Conservation (phyloP, 257 asterid species). For the Przewalskia tangutica region DNA sequence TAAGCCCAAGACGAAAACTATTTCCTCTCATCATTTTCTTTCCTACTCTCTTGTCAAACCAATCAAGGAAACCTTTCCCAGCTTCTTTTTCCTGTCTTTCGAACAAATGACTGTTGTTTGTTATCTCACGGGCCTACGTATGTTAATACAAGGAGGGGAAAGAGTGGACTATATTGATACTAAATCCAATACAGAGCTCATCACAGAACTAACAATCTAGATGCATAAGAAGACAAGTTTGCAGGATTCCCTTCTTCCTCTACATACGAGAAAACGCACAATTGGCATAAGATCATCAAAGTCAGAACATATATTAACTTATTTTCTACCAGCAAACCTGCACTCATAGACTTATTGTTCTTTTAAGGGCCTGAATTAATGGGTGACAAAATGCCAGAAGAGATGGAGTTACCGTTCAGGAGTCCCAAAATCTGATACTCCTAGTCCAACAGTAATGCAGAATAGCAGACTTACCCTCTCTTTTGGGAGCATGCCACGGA, state of each 20-base stretch:
- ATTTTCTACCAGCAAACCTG: background rate
- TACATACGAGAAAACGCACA: background rate
- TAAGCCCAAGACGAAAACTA: background rate
- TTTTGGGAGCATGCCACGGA: slow-evolving; percentile 97
- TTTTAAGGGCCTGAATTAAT: background rate
- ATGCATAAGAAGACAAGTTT: background rate
- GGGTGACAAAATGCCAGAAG: background rate
- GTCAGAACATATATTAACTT: background rate
- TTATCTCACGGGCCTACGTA: background rate
- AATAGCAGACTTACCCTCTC: slow-evolving; percentile 52
- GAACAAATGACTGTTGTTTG: background rate
- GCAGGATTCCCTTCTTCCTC: background rate
- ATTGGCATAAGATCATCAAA: background rate
- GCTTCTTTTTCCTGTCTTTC: background rate
- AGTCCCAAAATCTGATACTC: background rate
- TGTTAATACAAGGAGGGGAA: background rate
- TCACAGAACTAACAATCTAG: background rate
- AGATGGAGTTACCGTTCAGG: background rate
- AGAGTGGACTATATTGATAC: background rate
- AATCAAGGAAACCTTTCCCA: background rate
- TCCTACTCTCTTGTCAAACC: background rate
- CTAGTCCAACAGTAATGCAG: background rate
- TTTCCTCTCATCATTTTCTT: background rate
- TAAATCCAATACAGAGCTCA: background rate
- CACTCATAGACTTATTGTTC: background rate